Evolutionary conservation across 176 grass and related monocot genomes (phyloP), one percentile per base, ranked within the genome.

Genomic region (Bromus sterilis): DNA sequence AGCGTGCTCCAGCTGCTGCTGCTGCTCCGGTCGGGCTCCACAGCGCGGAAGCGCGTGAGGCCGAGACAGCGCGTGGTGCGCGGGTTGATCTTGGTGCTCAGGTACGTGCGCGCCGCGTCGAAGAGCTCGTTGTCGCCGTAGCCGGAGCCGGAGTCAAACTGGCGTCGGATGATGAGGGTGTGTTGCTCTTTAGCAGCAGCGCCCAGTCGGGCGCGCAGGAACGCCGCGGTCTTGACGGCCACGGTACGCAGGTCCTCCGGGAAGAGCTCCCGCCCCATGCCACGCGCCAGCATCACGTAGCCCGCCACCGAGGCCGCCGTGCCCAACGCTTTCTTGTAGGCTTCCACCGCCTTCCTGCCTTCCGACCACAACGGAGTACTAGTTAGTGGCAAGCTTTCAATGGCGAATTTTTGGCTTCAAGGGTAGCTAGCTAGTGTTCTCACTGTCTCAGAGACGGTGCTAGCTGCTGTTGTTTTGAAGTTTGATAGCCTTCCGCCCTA

Each of bases 261-360:
- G 59, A 86, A 44, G 69, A 86, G 59, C 78, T 86, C 84, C 16
- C 78, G 70, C 44, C 42, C 63, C 82, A 84, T 69, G 36, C 74
- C 9, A 26, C 83, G 74, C 28, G 74, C 85, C 59, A 86, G 71
- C 9, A 81, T 78, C 14, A 59, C 85, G 85, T 81, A 86, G 21
- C 78, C 85, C 12, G 85, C 33, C 60, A 21, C 78, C 70, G 85
- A 76, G 10, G 78, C 78, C 70, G 70, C 84, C 20, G 84, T 74
- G 9, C 44, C 9, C 46, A 80, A 31, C 20, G 78, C 78, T 70
- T 42, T 76, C 46, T 36, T 36, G 85, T 86, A 86, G 70, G 70
- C 70, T 43, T 68, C 70, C 60, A 43, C 60, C 78, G 70, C 78
- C 70, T 75, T 80, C 4, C 56, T 10, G 3, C 39, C 64, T n/a